These are phyloP conservation scores for Tetracentron sinense DNA, from an alignment of 164 flowering plant genomes.

Conservation along the genomic window DNA sequence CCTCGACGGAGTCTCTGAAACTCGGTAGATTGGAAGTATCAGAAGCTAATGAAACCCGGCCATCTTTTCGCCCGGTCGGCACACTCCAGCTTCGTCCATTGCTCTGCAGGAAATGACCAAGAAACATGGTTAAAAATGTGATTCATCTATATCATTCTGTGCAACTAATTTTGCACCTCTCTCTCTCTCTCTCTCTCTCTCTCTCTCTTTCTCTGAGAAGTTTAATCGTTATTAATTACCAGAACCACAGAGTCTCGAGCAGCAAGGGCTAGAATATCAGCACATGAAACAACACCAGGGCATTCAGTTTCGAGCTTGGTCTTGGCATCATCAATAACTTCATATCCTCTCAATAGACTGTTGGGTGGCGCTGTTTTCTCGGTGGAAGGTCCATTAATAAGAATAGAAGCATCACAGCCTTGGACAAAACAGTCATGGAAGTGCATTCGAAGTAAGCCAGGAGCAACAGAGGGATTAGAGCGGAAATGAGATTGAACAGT, in stretches of 20 bases:
- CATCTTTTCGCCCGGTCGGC: constrained; percentile 59
- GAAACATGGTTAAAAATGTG: too few species aligned
- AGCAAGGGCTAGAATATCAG: constrained; percentile 64
- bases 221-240: constrained; percentile 37
- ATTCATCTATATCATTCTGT: too few species aligned
- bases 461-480: constrained; percentile 37
- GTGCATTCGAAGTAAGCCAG: constrained; percentile 56
- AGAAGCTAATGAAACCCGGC: constrained; percentile 47
- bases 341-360: constrained; percentile 37
- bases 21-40: constrained; percentile 44
- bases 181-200: too few species aligned
- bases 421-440: constrained; percentile 74
- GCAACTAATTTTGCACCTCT: too few species aligned
- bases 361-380: constrained; percentile 53
- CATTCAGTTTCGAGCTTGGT: constrained; percentile 48
- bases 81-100: constrained; percentile 43
- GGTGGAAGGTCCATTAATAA: constrained; percentile 37
- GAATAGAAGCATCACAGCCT: constrained; percentile 70
- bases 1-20: constrained; percentile 33
- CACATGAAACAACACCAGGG: constrained; percentile 72
- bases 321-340: constrained; percentile 61
- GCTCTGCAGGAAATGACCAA: constrained; percentile 30
- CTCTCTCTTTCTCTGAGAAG: too few species aligned
- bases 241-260: constrained; percentile 58
- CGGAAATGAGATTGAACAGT: constrained; percentile 32